Conservation (phyloP, 805 yeast genomes). For the Ogataea thermomethanolica region DNA sequence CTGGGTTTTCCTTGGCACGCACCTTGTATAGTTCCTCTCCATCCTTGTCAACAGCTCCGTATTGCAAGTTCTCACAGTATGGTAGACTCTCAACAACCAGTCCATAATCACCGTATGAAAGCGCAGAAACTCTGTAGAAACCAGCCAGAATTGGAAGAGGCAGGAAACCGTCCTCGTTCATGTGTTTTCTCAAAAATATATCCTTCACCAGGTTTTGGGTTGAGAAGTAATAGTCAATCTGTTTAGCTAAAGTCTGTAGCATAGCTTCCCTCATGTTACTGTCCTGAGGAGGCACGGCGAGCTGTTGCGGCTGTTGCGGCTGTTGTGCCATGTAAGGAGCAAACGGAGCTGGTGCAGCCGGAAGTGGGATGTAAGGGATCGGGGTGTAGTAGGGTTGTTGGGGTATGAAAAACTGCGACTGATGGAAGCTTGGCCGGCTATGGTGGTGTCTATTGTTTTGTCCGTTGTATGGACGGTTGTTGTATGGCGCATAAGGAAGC, state of each 20-base stretch:
- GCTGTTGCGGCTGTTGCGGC: slow-evolving; percentile 20
- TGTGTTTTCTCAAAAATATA: slow-evolving; percentile 72
- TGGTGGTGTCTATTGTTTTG: slow-evolving; percentile 19
- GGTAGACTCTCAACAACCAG: slow-evolving; percentile 54
- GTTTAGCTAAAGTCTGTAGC: slow-evolving; percentile 38
- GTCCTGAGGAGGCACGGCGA: slow-evolving; percentile 21
- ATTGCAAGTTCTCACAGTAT: slow-evolving; percentile 45
- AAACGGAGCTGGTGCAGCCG: slow-evolving; percentile 16
- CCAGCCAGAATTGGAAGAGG: slow-evolving; percentile 57
- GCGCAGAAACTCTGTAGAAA: slow-evolving; percentile 71
- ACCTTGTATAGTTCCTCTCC: slow-evolving; percentile 45
- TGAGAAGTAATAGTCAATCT: slow-evolving; percentile 88
- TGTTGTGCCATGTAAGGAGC: slow-evolving; percentile 19
- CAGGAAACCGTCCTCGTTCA: slow-evolving; percentile 75
- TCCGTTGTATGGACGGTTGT: slow-evolving; percentile 23
- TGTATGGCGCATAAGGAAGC: slow-evolving; percentile 23
- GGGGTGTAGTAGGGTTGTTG: slow-evolving; percentile 25
- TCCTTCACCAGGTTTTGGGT: slow-evolving; percentile 85
- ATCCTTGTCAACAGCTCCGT: slow-evolving; percentile 35
- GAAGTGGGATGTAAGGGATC: slow-evolving; percentile 25
- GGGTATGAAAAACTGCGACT: slow-evolving; percentile 22
- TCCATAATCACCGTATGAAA: slow-evolving; percentile 53
- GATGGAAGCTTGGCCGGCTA: slow-evolving; percentile 19
- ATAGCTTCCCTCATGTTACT: slow-evolving; percentile 20
- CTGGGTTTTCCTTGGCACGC: slow-evolving; percentile 55